Conservation (phyloP, 2,329 filamentous ascomycete species). For the Cladosporium sp. region DNA sequence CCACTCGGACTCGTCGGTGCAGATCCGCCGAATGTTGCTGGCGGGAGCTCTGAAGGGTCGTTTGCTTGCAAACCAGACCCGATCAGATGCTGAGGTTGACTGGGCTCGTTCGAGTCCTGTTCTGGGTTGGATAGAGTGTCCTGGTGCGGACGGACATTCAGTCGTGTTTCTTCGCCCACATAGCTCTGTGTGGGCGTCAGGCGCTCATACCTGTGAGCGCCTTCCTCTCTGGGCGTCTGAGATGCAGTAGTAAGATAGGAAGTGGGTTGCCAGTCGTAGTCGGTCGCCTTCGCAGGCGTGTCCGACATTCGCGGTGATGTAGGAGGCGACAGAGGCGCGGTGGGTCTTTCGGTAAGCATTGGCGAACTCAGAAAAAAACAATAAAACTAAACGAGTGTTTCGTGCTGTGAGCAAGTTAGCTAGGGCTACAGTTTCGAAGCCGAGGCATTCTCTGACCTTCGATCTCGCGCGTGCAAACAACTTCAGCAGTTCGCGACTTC, state of each 20-base stretch:
- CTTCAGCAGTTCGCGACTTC: neutral
- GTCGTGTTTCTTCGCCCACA: slow-evolving; percentile 19
- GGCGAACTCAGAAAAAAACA: slow-evolving; percentile 10
- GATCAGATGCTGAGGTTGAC: neutral
- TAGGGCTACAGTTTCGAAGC: neutral
- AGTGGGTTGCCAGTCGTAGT: slow-evolving; percentile 38
- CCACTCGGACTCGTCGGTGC: slow-evolving; percentile 44
- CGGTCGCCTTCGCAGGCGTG: slow-evolving; percentile 39
- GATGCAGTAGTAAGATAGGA: slow-evolving; percentile 20
- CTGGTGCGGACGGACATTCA: slow-evolving; percentile 25
- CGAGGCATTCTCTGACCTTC: slow-evolving; percentile 4
- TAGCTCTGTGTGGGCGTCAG: neutral
- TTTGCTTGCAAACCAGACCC: slow-evolving; percentile 15
- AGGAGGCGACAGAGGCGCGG: slow-evolving; percentile 47
- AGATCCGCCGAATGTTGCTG: slow-evolving; percentile 37
- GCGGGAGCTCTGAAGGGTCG: slow-evolving; percentile 13
- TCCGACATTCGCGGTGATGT: slow-evolving; percentile 50
- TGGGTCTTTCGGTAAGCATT: slow-evolving; percentile 41
- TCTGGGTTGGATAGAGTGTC: neutral
- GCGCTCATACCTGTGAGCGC: neutral
- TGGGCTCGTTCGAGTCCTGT: neutral
- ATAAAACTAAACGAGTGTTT: slow-evolving; percentile 7
- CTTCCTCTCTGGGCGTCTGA: slow-evolving; percentile 8
- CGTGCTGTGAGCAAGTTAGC: slow-evolving; percentile 2
- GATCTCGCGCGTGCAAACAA: neutral